Base-by-base conservation (phyloP, 2,329 filamentous ascomycete species). In the Trichoderma atroviride region DNA sequence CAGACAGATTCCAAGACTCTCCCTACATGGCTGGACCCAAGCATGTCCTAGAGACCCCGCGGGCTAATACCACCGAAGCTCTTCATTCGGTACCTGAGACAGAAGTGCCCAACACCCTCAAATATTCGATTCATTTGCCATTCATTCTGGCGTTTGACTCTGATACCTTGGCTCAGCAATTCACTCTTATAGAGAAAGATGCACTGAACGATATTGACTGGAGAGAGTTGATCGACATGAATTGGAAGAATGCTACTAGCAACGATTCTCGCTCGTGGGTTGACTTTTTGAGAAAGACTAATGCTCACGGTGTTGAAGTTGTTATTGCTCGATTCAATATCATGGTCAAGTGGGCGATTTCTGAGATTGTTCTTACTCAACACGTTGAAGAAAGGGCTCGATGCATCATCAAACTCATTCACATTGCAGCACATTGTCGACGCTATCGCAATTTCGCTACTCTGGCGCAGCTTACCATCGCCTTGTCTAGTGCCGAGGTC, bases 261-360 rank as follows among this genome's bases (percentile, higher is more conserved):
- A 88, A 86, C 61, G 84, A 90, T 70, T 87, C 89, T 43, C 87
- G 89, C 65, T 92, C 93, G 27, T 96, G 92, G 92, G 92, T 95
- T 13, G 90, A 93, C 55, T 95, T 94, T 76, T 83, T 95, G 52
- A 88, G 90, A 64, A 89, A 89, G 61, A 86, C 89, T 55, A 89
- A 92, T 74, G 89, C 91, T 2, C 87, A 87, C 66, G 92, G 92
- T 16, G 91, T 96, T 47, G 92, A 95, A 76, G 90, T 96, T 27
- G 92, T 94, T 59, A 92, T 95, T 78, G 91, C 92, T 10, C 90
- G 92, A 60, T 96, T 96, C 83, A 96, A 96, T 78, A 88, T 96
- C 72, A 92, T 95, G 82, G 92, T 94, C 71, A 95, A 95, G 78
- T 96, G 92, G 92, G 90, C 89, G 33, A 87, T 94, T 33, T 95